Base-by-base conservation (phyloP, 441 rosid species). In the Eruca vesicaria region DNA sequence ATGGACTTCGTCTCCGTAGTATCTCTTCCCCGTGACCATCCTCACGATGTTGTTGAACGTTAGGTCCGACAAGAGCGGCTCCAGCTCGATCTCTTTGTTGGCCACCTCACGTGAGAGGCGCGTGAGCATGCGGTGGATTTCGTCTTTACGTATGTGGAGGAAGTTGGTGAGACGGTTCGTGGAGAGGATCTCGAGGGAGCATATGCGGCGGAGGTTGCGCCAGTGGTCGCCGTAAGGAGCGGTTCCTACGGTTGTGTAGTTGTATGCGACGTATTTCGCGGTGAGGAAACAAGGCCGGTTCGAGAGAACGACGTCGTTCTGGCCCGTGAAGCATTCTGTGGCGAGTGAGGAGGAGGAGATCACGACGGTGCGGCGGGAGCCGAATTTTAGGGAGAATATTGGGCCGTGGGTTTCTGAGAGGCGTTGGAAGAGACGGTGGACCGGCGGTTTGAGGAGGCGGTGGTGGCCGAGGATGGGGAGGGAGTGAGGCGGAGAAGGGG, bases 201-300 rank as follows among this genome's bases (percentile, higher is more conserved):
- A 60, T 2, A 75, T 68, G 10, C 69, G 68, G 10, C 79, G 60
- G 62, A 75, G 73, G 63, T 75, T 75, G 9, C 79, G 73, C 79
- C 79, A 75, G 21, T 67, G 79, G 15, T 75, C 73, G n/a, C 79
- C 79, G 36, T 75, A 68, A 18, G 79, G 73, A 6, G 69, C 43
- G 2, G 73, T 59, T 5, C 61, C 73, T 12, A 75, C 67, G 53
- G 79, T 75, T 14, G 79, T 75, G 56, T 59, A 48, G 60, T 75
- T 67, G 21, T 75, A 75, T 38, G 60, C 68, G 2, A 75, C 55
- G 69, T 68, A 62, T 12, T 75, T 75, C 0, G 73, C 68, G 41
- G 68, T 66, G 6, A 74, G 28, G 52, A 66, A 36, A 43, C 45
- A 16, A 10, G 78, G 78, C 3, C 78, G 72, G 29, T 59, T 67